phyloP scores from a whole-genome alignment of 164 flowering plant species.

The Akebia trifoliata region DNA sequence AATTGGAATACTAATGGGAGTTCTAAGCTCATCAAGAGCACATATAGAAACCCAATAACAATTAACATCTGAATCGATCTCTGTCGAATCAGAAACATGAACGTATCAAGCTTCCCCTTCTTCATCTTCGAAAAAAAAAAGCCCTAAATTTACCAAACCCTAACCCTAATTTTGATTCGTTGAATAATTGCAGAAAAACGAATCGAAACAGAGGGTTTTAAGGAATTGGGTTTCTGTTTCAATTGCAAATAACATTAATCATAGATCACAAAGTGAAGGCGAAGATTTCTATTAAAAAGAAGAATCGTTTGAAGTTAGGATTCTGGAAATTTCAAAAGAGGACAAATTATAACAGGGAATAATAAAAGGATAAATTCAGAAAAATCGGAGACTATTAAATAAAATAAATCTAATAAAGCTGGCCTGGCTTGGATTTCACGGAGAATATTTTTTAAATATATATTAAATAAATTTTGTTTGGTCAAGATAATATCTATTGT shows the following conservation, averaged over 20 bases:
- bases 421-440: too few species aligned
- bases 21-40: constrained; percentile 51
- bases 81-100: constrained; percentile 29
- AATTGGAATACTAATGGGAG: constrained; percentile 44
- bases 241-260: neutral
- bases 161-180: neutral
- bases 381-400: too few species aligned
- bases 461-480: too few species aligned
- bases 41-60: constrained; percentile 31
- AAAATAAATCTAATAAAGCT: too few species aligned
- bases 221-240: neutral
- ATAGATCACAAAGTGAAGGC: too few species aligned
- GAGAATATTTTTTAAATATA: too few species aligned
- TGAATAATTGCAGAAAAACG: neutral
- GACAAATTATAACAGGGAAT: too few species aligned
- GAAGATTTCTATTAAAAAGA: too few species aligned
- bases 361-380: too few species aligned
- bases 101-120: constrained; percentile 34
- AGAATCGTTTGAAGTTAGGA: too few species aligned
- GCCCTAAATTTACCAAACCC: neutral
- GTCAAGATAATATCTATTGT: too few species aligned
- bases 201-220: neutral
- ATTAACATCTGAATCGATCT: constrained; percentile 40
- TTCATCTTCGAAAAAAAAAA: constrained; percentile 31
- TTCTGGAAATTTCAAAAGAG: too few species aligned